These are phyloP conservation scores for Avena eriantha DNA, from an alignment of 176 grass and related monocot species.

Conservation along the genomic window DNA sequence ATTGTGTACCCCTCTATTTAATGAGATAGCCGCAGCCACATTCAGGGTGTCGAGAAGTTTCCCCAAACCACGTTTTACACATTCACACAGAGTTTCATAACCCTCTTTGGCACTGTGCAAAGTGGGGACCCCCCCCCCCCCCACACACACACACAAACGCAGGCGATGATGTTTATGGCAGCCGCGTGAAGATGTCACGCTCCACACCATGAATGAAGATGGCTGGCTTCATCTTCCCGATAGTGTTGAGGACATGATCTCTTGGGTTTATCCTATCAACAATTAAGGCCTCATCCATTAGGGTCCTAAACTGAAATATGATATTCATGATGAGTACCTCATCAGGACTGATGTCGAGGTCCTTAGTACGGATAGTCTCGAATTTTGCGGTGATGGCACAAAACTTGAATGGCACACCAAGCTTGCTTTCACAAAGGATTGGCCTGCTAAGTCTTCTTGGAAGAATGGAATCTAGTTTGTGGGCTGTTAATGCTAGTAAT, in stretches of 20 bases:
- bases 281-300: slow-evolving; percentile 49
- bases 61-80: no score
- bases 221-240: slow-evolving; percentile 44
- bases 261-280: slow-evolving; percentile 46
- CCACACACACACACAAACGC: no score
- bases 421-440: slow-evolving; percentile 17
- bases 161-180: no score
- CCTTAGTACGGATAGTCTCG: slow-evolving; percentile 31
- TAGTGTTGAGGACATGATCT: slow-evolving; percentile 47
- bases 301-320: slow-evolving; percentile 32
- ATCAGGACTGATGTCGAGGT: slow-evolving; percentile 40
- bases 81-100: no score
- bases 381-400: slow-evolving; percentile 42
- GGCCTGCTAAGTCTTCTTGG: slow-evolving; percentile 39
- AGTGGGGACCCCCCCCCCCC: no score
- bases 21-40: no score
- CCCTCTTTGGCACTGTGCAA: no score
- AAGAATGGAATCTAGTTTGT: slow-evolving; percentile 45
- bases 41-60: no score
- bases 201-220: slow-evolving; percentile 44
- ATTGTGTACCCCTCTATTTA: no score
- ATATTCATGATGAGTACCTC: slow-evolving; percentile 53
- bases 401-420: slow-evolving; percentile 49
- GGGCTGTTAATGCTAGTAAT: slow-evolving; percentile 49
- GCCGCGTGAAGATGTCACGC: no score